phyloP scores from a whole-genome alignment of 345 rosid genomes.

The Lepidium didymum region DNA sequence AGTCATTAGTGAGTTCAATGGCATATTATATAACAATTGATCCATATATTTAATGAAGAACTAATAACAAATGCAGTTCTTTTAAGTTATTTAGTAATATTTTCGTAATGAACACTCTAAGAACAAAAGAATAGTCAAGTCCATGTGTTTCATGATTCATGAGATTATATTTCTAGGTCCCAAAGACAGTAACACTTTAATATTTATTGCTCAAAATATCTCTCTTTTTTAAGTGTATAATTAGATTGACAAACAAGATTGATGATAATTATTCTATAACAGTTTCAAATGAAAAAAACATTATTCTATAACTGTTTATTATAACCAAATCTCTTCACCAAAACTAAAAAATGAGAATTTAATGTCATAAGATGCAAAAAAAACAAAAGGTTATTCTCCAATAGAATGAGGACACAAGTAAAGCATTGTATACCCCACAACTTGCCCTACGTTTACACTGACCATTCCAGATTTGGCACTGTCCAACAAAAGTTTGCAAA shows the following conservation, averaged over 20 bases:
- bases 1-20: neutral
- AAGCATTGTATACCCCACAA: constrained; percentile 26
- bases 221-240: neutral
- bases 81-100: neutral
- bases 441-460: constrained; percentile 19
- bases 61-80: neutral
- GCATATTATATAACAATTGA: neutral
- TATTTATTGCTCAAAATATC: neutral
- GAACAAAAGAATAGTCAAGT: neutral
- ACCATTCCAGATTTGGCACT: neutral
- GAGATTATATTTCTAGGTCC: constrained; percentile 5
- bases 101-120: neutral
- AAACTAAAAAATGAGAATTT: neutral
- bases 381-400: neutral
- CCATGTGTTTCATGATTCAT: constrained; percentile 18
- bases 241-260: neutral
- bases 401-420: constrained; percentile 7
- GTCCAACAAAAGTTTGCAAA: neutral
- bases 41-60: neutral
- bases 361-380: neutral
- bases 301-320: too few relatives aligned
- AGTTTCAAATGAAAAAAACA: too few relatives aligned
- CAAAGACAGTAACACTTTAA: neutral
- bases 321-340: too few relatives aligned
- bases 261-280: too few relatives aligned